Evolutionary conservation across 805 yeast genomes (phyloP), one percentile per base, ranked within the genome.

Genomic region (Blastobotrys mokoenaii): DNA sequence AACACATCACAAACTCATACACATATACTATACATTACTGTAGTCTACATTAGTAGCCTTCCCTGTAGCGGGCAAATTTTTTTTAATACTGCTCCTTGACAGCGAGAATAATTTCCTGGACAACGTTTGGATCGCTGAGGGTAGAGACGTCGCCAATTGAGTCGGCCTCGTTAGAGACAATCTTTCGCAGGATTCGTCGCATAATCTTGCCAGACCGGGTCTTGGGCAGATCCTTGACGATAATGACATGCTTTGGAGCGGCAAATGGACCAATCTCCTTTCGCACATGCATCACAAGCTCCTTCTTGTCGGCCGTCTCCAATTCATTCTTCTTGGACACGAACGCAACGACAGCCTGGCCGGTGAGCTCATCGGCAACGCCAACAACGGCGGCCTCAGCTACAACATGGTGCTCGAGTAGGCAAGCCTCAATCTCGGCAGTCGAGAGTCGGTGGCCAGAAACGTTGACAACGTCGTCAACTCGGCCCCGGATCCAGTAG

Each of bases 371-470:
- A 65, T 93, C 97, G 50, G 82, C 77, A 56, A 86, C 79, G 51
- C 97, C 97, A 46, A 90, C 95, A 43, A 90, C 97, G n/a, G 98
- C 98, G 57, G 90, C 73, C 70, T 93, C 98, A 39, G 87, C 83
- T 44, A 93, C 96, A 53, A 76, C 71, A 32, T 72, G 72, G 68
- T 86, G 87, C 61, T 82, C 88, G 53, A 80, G 74, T 58, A 89
- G 72, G 32, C 95, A 93, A 38, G 96, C 83, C 70, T 93, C 98
- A 57, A 93, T 93, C 70, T 93, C 98, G 18, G 97, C 94, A 39
- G 98, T 90, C n/a, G 97, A 87, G 55, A 93, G 75, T 67, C 98
- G 82, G 70, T 93, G 98, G 55, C 98, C 98, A 44, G 95, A 82
- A 34, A 93, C 97, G 62, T 93, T 93, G 55, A 90, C 98, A 48